Evolutionary conservation across 495 filamentous ascomycete genomes (phyloP).

Genomic region (Penicillium simplicissimum): DNA sequence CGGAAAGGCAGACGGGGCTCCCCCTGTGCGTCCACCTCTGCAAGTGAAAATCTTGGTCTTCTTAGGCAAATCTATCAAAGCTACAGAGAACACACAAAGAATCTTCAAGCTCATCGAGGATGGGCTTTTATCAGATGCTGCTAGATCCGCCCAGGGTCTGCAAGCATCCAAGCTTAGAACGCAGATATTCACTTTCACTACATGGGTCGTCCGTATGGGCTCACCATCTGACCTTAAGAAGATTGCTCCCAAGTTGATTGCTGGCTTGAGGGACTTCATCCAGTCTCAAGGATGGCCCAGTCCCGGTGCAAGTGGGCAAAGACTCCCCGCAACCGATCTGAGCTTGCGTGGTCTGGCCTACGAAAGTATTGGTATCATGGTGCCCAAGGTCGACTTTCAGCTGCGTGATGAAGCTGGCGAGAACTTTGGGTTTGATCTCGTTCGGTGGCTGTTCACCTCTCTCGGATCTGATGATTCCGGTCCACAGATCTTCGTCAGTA

Average conservation of each 20-base stretch:
- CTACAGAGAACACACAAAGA: constrained; percentile 62
- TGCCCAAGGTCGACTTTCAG: constrained; percentile 49
- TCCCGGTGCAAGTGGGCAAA: constrained; percentile 47
- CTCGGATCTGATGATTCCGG: constrained; percentile 78
- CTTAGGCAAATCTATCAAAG: constrained; percentile 71
- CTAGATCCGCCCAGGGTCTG: constrained; percentile 57
- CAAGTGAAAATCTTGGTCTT: constrained; percentile 72
- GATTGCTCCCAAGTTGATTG: constrained; percentile 71
- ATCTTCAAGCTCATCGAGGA: constrained; percentile 70
- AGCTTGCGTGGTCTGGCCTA: constrained; percentile 74
- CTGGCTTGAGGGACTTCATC: constrained; percentile 71
- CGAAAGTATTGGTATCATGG: constrained; percentile 81
- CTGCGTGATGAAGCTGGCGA: constrained; percentile 27
- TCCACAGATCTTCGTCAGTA: constrained; percentile 74
- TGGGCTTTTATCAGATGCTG: constrained; percentile 53
- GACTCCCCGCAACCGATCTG: constrained; percentile 57
- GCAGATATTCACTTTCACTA: constrained; percentile 85
- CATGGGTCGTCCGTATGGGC: constrained; percentile 80
- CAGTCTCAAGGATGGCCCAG: constrained; percentile 82
- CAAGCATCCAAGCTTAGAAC: constrained; percentile 73
- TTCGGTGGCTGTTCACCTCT: constrained; percentile 78
- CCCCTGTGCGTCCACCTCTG: constrained; percentile 64
- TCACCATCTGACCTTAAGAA: constrained; percentile 55
- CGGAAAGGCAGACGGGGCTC: constrained; percentile 39
- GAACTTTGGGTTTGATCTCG: constrained; percentile 59